Evolutionary conservation across 345 rosid genomes (phyloP), one percentile per base, ranked within the genome.

Genomic region (Citrus reticulata): DNA sequence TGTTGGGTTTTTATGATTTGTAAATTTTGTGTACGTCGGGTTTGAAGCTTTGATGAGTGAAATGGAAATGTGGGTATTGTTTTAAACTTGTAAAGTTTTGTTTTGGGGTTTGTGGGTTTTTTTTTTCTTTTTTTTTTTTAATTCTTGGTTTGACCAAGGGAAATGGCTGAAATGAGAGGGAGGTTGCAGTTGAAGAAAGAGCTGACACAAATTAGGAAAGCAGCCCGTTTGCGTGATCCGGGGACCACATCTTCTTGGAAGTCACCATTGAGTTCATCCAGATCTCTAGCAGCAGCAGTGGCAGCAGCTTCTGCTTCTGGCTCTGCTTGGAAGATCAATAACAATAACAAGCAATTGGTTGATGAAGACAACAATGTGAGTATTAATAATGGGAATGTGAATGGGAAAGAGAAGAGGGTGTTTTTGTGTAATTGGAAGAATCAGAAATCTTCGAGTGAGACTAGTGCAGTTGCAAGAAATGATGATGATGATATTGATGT

Each of bases 221-320:
- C 95, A 61, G 88, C 94, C n/a, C 82, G 97, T 78, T 79, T 96
- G 78, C 90, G 99, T 60, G 99, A 96, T 87, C 99, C 99, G 8
- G 98, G 95, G 2, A 94, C 98, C 57, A 84, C 91, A 68, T 91
- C 97, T 72, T 92, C 98, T 0, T 91, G 94, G 92, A 91, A 86
- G 84, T 92, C 97, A 1, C 93, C 95, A 68, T 89, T 90, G 39
- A 80, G 81, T 78, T 86, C 95, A 29, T 90, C 97, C 73, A 90
- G 95, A 88, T 92, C 95, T 86, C 81, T 72, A 9, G 88, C 85
- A n/a, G 80, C 84, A 22, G 74, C 65, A 0, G 83, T 75, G 3
- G 73, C 80, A 4, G 79, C 72, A 10, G 78, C 66, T 6, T 49
- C 76, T 8, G 76, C 84, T 30, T 42, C 85, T 55, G 77, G 66